Conservation (phyloP, 768 basidiomycete species). For the Hortiboletus campestris region DNA sequence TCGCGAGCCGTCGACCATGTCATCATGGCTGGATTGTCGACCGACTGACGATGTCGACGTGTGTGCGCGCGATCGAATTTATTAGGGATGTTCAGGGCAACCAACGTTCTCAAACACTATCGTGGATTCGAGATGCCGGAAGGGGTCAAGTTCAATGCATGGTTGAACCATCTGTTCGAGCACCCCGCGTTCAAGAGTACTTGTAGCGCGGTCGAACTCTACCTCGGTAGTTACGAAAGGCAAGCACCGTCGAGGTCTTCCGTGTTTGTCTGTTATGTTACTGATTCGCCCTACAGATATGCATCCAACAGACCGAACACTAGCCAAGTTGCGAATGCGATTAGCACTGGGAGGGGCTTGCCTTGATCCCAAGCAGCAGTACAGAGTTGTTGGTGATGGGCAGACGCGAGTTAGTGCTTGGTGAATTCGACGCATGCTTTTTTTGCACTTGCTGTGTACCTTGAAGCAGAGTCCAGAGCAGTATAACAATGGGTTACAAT, state of each 20-base stretch:
- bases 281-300: constrained; percentile 44
- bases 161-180: constrained; percentile 50
- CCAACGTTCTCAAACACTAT: constrained; percentile 62
- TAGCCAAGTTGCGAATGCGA: constrained; percentile 72
- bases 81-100: constrained; percentile 69
- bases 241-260: constrained; percentile 19
- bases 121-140: constrained; percentile 60
- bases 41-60: not conserved
- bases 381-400: not conserved
- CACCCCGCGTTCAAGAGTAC: constrained; percentile 67
- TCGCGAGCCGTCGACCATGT: constrained; percentile 6
- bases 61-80: not conserved
- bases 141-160: constrained; percentile 48
- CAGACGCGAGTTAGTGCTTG: no score
- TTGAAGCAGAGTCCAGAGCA: not conserved
- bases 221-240: constrained; percentile 74
- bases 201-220: constrained; percentile 64
- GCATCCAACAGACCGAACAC: constrained; percentile 77
- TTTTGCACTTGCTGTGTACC: not conserved
- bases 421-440: not conserved
- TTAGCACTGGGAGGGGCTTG: constrained; percentile 61
- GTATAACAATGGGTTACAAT: no score
- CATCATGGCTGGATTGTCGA: not conserved
- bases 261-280: not conserved
- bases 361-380: constrained; percentile 43